A percentile compares a stretch with the other conserved stretches of the same genome.
phyloP scores from a whole-genome alignment of 306 rosid species.

The Prinsepia uniflora region DNA sequence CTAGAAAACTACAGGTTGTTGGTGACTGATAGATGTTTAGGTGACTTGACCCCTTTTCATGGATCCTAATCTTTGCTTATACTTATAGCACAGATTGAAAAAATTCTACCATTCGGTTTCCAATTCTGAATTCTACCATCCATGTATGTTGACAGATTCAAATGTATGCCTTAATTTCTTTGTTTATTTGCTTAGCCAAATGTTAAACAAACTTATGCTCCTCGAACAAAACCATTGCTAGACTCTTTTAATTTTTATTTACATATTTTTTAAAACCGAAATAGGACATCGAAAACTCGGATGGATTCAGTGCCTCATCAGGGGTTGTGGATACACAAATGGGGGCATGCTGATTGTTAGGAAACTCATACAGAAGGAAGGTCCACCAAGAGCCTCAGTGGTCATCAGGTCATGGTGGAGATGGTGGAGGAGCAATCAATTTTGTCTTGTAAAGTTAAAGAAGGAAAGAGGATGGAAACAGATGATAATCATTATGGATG shows the following conservation, averaged over 20 bases:
- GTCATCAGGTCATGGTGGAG: background rate
- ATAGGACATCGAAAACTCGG: too few species aligned
- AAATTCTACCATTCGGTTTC: background rate
- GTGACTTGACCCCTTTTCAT: slow-evolving; percentile 21
- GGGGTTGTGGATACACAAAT: too few species aligned
- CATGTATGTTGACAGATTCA: background rate
- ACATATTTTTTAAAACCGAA: too few species aligned
- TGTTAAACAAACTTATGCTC: background rate
- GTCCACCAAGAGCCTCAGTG: background rate
- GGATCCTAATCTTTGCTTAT: slow-evolving; percentile 3
- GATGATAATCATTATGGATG: background rate
- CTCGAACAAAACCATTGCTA: too few species aligned
- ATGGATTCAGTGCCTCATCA: too few species aligned
- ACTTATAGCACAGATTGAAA: background rate
- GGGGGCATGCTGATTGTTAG: too few species aligned
- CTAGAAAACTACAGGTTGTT: slow-evolving; percentile 5
- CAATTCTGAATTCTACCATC: background rate
- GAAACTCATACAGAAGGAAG: too few species aligned
- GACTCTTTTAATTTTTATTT: too few species aligned
- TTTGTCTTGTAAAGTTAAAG: slow-evolving; percentile 15
- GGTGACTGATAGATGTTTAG: slow-evolving; percentile 2
- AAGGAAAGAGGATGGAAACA: background rate
- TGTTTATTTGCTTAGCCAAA: background rate
- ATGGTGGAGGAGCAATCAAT: background rate
- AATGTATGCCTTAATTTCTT: background rate